Conservation (phyloP, 805 yeast species). For the Candida hungchunana region DNA sequence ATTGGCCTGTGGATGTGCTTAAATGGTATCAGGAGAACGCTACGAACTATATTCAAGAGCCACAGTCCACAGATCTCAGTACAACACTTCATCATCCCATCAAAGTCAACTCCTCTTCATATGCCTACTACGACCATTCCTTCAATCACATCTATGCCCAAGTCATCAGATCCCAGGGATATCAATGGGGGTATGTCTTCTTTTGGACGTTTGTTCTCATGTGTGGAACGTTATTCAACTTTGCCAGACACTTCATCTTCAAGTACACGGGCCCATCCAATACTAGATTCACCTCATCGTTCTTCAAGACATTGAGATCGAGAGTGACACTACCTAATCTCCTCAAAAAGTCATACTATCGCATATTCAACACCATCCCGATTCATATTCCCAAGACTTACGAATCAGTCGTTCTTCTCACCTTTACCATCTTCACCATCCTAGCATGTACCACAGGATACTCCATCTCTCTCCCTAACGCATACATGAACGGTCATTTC, state of each 20-base stretch:
- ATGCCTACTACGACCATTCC: conserved; percentile 30
- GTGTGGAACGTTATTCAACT: conserved; percentile 29
- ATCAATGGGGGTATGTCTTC: conserved; percentile 43
- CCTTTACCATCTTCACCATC: conserved; percentile 30
- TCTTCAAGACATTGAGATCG: conserved; percentile 22
- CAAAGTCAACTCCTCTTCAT: conserved; percentile 29
- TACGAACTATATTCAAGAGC: conserved; percentile 29
- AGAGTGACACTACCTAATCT: conserved; percentile 28
- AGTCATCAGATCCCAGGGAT: conserved; percentile 36
- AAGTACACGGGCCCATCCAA: conserved; percentile 21
- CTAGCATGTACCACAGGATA: conserved; percentile 34
- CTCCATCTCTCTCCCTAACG: conserved; percentile 34
- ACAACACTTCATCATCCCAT: conserved; percentile 31
- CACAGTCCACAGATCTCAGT: conserved; percentile 24
- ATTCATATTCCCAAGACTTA: conserved; percentile 29
- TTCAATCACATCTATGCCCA: conserved; percentile 35
- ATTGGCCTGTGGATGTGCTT: conserved; percentile 33
- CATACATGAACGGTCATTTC: conserved; percentile 30
- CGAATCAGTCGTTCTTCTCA: conserved; percentile 28
- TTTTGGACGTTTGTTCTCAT: conserved; percentile 36
- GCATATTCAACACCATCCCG: conserved; percentile 24
- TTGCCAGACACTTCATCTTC: conserved; percentile 26
- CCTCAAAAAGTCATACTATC: conserved; percentile 21
- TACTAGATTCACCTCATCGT: conserved; percentile 12
- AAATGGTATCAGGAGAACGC: conserved; percentile 33